Percentiles rank a stretch among this genome's conserved stretches.
Evolutionary conservation across 306 rosid species (phyloP).

Genomic region (Quercus agrifolia): DNA sequence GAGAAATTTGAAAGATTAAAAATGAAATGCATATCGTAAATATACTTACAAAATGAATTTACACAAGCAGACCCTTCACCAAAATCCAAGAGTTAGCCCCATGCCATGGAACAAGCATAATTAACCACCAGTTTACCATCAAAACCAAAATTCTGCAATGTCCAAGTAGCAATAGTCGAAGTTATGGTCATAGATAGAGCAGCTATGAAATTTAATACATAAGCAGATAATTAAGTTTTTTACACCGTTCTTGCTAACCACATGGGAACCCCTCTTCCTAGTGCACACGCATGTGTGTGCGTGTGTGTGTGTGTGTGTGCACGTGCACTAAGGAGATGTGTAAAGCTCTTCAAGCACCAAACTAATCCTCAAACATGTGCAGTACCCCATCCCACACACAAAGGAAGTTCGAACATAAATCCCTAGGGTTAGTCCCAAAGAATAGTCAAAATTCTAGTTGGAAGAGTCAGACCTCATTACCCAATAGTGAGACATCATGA

Average conservation of each 20-base stretch:
- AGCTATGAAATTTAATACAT: not conserved
- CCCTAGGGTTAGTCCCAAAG: too few relatives aligned
- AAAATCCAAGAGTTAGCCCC: constrained; percentile 33
- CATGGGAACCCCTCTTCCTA: not conserved
- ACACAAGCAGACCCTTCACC: too few relatives aligned
- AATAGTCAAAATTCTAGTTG: too few relatives aligned
- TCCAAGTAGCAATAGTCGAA: constrained; percentile 2
- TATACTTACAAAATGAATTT: too few relatives aligned
- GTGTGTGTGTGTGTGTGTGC: too few relatives aligned
- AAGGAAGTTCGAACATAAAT: too few relatives aligned
- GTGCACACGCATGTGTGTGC: too few relatives aligned
- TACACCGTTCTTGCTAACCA: not conserved
- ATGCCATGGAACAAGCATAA: constrained; percentile 96
- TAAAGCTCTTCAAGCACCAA: too few relatives aligned
- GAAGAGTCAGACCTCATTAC: too few relatives aligned
- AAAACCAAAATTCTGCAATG: constrained; percentile 84
- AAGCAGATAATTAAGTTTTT: not conserved
- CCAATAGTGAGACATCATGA: not conserved
- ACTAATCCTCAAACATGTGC: too few relatives aligned
- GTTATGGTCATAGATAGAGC: not conserved
- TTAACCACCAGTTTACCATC: constrained; percentile 93
- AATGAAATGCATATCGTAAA: not conserved
- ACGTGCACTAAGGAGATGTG: too few relatives aligned
- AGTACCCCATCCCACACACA: too few relatives aligned
- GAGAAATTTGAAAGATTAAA: not conserved